phyloP scores from a whole-genome alignment of 352 stramenopile species.

The Globisporangium lucens region DNA sequence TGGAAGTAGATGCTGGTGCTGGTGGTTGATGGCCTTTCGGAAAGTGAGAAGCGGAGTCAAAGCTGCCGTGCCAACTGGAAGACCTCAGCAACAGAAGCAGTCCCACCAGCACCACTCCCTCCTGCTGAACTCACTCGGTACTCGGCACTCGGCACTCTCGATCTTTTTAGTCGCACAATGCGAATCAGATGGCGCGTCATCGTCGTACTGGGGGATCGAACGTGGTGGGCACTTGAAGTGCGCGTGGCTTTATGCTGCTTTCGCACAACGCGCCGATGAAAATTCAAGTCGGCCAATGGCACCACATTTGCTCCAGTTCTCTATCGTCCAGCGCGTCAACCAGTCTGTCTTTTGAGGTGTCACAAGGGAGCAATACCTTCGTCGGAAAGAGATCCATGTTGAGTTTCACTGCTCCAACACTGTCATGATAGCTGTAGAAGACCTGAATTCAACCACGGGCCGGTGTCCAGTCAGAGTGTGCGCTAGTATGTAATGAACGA shows the following conservation, averaged over 20 bases:
- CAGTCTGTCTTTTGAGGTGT: neutral
- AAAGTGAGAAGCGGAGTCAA: slow-evolving; percentile 1
- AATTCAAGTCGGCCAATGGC: neutral
- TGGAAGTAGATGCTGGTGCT: neutral
- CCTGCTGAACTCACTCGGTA: neutral
- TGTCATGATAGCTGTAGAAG: neutral
- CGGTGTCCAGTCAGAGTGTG: neutral
- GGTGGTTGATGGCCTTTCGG: neutral
- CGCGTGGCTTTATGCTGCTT: neutral
- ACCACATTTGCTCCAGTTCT: neutral
- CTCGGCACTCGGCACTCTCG: neutral
- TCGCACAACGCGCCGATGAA: neutral
- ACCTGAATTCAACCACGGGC: neutral
- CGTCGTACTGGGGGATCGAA: neutral
- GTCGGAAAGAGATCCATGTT: neutral
- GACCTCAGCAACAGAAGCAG: neutral
- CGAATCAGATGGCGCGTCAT: neutral
- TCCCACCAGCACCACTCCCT: neutral
- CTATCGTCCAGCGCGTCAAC: neutral
- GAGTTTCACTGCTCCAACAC: neutral
- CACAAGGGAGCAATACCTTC: neutral
- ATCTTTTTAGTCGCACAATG: slow-evolving; percentile 6
- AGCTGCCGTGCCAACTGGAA: neutral
- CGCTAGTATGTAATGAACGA: neutral
- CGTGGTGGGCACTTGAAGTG: neutral